Percentiles rank a stretch among this genome's conserved stretches.
phyloP scores from a whole-genome alignment of 805 yeast species.

The Candida anglica region DNA sequence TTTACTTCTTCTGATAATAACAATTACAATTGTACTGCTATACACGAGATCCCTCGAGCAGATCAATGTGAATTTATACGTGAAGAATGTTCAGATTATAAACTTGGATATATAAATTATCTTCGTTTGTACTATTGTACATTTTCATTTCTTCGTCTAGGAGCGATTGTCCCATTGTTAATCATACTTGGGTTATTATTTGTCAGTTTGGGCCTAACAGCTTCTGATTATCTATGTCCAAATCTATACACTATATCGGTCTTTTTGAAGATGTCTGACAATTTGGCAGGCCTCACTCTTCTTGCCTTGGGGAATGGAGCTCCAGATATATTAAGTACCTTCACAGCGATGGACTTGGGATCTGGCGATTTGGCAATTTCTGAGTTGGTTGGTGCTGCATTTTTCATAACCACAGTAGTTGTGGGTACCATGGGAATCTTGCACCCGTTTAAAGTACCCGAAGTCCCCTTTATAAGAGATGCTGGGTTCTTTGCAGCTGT shows the following conservation, averaged over 20 bases:
- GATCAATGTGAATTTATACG: constrained; percentile 37
- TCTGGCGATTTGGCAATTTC: constrained; percentile 80
- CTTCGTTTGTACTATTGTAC: constrained; percentile 30
- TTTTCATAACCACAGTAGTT: constrained; percentile 75
- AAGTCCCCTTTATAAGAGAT: constrained; percentile 56
- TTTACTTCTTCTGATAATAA: too few species aligned
- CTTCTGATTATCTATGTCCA: constrained; percentile 80
- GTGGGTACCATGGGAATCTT: constrained; percentile 74
- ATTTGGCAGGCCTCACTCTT: constrained; percentile 80
- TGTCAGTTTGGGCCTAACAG: constrained; percentile 67
- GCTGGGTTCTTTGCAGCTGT: constrained; percentile 51
- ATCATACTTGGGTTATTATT: constrained; percentile 43
- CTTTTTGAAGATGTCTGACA: constrained; percentile 61
- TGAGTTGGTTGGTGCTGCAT: constrained; percentile 87
- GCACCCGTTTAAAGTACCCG: constrained; percentile 58
- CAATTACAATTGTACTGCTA: constrained; percentile 7
- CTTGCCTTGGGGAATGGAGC: constrained; percentile 91
- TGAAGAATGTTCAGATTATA: constrained; percentile 26
- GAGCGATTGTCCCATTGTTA: constrained; percentile 13
- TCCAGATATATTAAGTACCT: constrained; percentile 84
- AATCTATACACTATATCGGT: constrained; percentile 66
- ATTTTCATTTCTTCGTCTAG: constrained; percentile 3
- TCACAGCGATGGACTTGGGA: constrained; percentile 71
- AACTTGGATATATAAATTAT: constrained; percentile 36
- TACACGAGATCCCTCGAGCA: constrained; percentile 6